Conservation (phyloP, 2,329 filamentous ascomycete species). For the Epicoccum nigrum region DNA sequence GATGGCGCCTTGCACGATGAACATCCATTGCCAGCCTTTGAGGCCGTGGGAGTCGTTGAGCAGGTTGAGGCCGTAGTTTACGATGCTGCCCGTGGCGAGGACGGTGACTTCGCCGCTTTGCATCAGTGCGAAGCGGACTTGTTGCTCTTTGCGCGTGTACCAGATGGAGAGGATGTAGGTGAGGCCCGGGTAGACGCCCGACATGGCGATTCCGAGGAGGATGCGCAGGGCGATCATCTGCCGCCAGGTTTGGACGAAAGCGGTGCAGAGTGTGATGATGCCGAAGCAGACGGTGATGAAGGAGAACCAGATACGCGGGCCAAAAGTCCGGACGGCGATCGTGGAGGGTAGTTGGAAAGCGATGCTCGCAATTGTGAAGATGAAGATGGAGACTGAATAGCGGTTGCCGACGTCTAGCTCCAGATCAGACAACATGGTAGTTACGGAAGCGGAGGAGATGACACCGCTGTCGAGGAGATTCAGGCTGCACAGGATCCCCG, state of each 20-base stretch:
- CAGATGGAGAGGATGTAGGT: constrained; percentile 66
- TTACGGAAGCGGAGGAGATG: constrained; percentile 72
- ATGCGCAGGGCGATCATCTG: constrained; percentile 73
- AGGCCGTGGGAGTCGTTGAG: constrained; percentile 63
- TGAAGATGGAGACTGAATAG: constrained; percentile 74
- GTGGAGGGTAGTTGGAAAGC: constrained; percentile 73
- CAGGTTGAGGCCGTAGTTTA: constrained; percentile 72
- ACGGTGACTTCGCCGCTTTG: constrained; percentile 69
- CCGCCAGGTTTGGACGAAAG: constrained; percentile 70
- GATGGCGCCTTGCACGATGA: constrained; percentile 68
- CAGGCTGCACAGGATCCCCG: constrained; percentile 71
- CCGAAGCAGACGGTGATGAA: constrained; percentile 66
- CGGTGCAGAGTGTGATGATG: constrained; percentile 70
- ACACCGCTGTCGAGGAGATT: constrained; percentile 74
- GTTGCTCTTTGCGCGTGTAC: constrained; percentile 69
- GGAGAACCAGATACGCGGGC: constrained; percentile 68
- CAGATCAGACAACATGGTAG: constrained; percentile 69
- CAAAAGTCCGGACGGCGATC: constrained; percentile 67
- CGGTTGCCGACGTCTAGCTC: constrained; percentile 66
- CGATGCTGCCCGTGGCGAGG: constrained; percentile 68
- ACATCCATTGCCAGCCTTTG: constrained; percentile 73
- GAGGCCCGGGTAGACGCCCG: constrained; percentile 48
- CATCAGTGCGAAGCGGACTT: constrained; percentile 68
- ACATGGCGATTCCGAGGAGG: constrained; percentile 69
- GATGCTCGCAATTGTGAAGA: constrained; percentile 73